Base-by-base conservation (phyloP, 129 eudicot species). In the Centella asiatica region DNA sequence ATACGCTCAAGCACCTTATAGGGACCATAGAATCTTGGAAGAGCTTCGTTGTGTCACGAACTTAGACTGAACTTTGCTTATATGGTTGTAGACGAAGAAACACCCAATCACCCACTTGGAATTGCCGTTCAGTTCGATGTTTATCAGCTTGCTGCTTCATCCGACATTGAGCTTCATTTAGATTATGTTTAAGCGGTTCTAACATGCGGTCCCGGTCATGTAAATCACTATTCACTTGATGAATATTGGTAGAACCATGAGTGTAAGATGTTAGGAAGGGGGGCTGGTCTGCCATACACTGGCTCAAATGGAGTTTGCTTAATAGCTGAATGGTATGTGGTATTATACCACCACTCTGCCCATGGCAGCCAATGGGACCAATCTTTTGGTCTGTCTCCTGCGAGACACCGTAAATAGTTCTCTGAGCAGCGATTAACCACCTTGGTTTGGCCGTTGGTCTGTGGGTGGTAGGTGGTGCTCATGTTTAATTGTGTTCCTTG, bases 91-190 rank as follows among this genome's bases (percentile, higher is more conserved):
- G 47, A 14, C 60, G 49, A 5, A 70, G 10, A 20, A 23, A 69
- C 1, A 76, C 72, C 69, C 22, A 37, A 50, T 76, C 76, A 7
- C 80, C 80, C 1, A 55, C 68, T 2, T 34, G n/a, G 48, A 69
- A 69, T 8, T 10, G 13, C 28, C 72, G 8, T 0, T 63, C 76
- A 0, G 29, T 52, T 4, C 76, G 45, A 0, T 50, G 18, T 1
- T 36, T n/a, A 40, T 69, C 72, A 1, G 44, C 72, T 8, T 0
- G n/a, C 15, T 22, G 20, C 25, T 69, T 76, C 76, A 76, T 76
- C 8, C 74, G 0, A 2, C 31, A 1, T 8, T 62, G 65, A 26
- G 69, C 64, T 7, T 1, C 14, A 0, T 1, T 1, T 3, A 74
- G 26, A 2, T 62, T 4, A 0, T 25, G 59, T 37, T 45, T 44